phyloP scores from a whole-genome alignment of 2,329 filamentous ascomycete species.

The Diaporthe batatas region DNA sequence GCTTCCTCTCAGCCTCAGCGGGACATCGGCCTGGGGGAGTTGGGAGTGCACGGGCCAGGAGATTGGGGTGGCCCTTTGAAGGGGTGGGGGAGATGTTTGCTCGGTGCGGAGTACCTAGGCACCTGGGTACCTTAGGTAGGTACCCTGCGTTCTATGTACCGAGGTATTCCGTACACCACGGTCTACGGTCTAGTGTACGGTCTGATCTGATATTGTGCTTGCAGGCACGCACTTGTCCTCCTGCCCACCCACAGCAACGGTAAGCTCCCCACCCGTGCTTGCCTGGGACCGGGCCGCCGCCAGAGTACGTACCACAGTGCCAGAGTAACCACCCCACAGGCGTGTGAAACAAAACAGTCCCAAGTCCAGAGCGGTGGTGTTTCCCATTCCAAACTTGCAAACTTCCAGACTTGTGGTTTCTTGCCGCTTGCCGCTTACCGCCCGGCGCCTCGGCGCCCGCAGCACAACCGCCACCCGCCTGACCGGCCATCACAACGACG shows the following conservation, averaged over 20 bases:
- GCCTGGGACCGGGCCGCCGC: slow-evolving; percentile 12
- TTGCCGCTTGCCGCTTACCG: neutral
- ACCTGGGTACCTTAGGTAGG: no score
- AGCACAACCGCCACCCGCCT: slow-evolving; percentile 14
- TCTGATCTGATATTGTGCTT: neutral
- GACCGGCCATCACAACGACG: slow-evolving; percentile 17
- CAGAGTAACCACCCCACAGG: slow-evolving; percentile 14
- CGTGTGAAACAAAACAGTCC: slow-evolving; percentile 25
- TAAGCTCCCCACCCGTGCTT: slow-evolving; percentile 5
- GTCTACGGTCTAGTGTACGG: no score
- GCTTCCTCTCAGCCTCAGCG: slow-evolving; percentile 28
- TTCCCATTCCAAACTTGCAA: neutral
- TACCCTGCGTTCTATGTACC: neutral
- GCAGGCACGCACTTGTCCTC: neutral
- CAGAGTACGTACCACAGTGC: neutral
- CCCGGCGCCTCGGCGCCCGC: neutral
- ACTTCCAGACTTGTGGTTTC: no score
- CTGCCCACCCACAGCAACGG: no score
- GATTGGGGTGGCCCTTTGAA: neutral
- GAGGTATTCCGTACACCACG: no score
- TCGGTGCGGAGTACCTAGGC: no score
- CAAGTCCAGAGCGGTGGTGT: neutral
- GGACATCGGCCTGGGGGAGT: slow-evolving; percentile 14
- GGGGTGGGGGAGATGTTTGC: slow-evolving; percentile 1
- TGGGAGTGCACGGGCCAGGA: slow-evolving; percentile 18